phyloP scores from a whole-genome alignment of 2,329 filamentous ascomycete species.

The Seiridium unicorne region DNA sequence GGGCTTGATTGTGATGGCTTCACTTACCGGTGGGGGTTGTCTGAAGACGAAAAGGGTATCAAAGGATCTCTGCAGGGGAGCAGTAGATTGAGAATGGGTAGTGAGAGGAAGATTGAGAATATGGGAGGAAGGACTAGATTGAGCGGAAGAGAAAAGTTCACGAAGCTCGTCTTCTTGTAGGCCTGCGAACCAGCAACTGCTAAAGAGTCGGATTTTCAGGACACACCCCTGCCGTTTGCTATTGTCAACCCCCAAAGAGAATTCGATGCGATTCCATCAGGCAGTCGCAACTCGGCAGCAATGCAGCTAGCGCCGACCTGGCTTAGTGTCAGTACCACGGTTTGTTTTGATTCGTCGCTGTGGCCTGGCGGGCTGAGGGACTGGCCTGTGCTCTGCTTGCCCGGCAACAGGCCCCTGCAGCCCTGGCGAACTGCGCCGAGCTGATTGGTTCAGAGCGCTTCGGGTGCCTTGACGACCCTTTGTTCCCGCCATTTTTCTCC shows the following conservation, averaged over 20 bases:
- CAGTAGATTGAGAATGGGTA: background rate
- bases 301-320: background rate
- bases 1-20: background rate
- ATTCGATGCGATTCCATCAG: slow-evolving; percentile 15
- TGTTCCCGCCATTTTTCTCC: slow-evolving; percentile 7
- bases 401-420: slow-evolving; percentile 7
- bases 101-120: background rate
- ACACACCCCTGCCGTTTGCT: background rate
- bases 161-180: slow-evolving; percentile 4
- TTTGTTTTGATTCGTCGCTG: background rate
- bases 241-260: slow-evolving; percentile 6
- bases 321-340: background rate
- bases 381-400: slow-evolving; percentile 7
- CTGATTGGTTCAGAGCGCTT: background rate
- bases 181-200: background rate
- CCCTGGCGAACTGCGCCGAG: background rate
- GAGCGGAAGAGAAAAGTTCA: slow-evolving; percentile 6
- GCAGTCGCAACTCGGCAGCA: slow-evolving; percentile 3
- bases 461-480: slow-evolving; percentile 4
- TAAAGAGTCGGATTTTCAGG: background rate
- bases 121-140: background rate
- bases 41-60: slow-evolving; percentile 12
- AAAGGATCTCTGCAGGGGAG: slow-evolving; percentile 4
- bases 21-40: slow-evolving; percentile 8
- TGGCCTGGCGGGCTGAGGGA: background rate